Conservation (phyloP, 1,139 yeast genomes). For the Yarrowia galli region DNA sequence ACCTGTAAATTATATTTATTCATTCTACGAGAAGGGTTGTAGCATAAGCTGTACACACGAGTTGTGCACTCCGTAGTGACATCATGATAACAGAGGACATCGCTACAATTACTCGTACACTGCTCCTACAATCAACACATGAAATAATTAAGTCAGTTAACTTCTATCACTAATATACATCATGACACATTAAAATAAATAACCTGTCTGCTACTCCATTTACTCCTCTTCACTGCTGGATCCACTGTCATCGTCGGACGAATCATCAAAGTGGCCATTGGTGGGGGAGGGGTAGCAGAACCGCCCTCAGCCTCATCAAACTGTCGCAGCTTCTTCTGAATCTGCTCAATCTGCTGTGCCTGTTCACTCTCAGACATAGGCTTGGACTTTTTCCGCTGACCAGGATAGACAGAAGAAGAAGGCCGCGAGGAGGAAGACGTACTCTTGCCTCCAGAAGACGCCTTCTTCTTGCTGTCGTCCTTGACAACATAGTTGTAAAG, state of each 20-base stretch:
- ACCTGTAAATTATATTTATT: conserved; percentile 24
- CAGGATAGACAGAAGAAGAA: conserved; percentile 32
- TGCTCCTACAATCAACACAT: background rate
- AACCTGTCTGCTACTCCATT: conserved; percentile 27
- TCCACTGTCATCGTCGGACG: conserved; percentile 41
- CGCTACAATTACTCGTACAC: too few relatives aligned
- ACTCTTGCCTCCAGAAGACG: conserved; percentile 37
- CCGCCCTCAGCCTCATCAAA: conserved; percentile 59
- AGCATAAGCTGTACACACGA: too few relatives aligned
- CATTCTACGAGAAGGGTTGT: too few relatives aligned
- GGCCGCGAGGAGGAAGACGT: conserved; percentile 46
- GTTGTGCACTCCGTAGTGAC: too few relatives aligned
- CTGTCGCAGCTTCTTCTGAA: conserved; percentile 81
- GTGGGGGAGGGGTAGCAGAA: conserved; percentile 40
- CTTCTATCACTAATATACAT: conserved; percentile 37
- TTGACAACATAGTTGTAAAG: conserved; percentile 81
- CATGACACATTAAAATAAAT: conserved; percentile 39
- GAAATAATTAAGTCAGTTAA: conserved; percentile 23
- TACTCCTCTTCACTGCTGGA: conserved; percentile 41
- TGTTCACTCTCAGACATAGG: conserved; percentile 72
- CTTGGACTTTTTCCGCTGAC: conserved; percentile 59
- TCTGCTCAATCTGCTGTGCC: conserved; percentile 79
- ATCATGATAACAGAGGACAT: background rate
- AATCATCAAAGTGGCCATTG: conserved; percentile 39
- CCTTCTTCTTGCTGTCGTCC: conserved; percentile 55